A percentile compares a stretch with the other conserved stretches of the same genome.
Evolutionary conservation across 441 rosid genomes (phyloP).

Genomic region (Geranium incanum): DNA sequence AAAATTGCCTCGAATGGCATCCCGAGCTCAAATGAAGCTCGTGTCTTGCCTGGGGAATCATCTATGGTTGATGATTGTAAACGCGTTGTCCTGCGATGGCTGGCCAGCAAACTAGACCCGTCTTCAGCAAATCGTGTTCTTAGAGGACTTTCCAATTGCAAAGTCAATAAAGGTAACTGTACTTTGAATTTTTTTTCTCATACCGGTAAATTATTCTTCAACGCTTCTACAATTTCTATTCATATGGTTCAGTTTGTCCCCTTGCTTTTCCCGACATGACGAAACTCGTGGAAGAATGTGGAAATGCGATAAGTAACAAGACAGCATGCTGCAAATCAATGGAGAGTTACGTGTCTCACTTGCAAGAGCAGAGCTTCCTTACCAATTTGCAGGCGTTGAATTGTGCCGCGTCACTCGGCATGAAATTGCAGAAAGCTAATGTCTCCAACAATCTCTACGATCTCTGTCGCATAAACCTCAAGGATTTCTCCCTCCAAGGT

Average conservation of each 20-base stretch:
- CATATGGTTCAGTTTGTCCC: constrained; percentile 27
- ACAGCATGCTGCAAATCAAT: constrained; percentile 30
- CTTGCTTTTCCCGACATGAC: constrained; percentile 23
- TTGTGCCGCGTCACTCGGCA: constrained; percentile 33
- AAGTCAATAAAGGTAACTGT: constrained; percentile 25
- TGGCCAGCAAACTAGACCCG: constrained; percentile 29
- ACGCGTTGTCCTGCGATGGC: constrained; percentile 30
- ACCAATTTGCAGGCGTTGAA: constrained; percentile 35
- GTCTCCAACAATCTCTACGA: constrained; percentile 26
- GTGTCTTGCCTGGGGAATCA: constrained; percentile 21
- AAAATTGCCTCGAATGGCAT: constrained; percentile 25
- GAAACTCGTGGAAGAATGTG: constrained; percentile 19
- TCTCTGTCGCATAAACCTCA: constrained; percentile 34
- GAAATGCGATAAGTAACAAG: constrained; percentile 15
- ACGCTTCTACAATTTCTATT: background rate
- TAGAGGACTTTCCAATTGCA: constrained; percentile 35
- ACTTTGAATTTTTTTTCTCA: background rate
- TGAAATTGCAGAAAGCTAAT: constrained; percentile 33
- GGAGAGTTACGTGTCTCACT: constrained; percentile 29
- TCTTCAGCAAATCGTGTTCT: constrained; percentile 27
- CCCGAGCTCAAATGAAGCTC: constrained; percentile 13
- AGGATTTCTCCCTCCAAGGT: constrained; percentile 40
- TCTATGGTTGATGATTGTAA: constrained; percentile 26
- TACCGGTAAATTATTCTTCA: background rate
- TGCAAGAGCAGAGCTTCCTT: constrained; percentile 34